phyloP scores from a whole-genome alignment of 1,139 yeast genomes.

The Suhomyces bribrorum region DNA sequence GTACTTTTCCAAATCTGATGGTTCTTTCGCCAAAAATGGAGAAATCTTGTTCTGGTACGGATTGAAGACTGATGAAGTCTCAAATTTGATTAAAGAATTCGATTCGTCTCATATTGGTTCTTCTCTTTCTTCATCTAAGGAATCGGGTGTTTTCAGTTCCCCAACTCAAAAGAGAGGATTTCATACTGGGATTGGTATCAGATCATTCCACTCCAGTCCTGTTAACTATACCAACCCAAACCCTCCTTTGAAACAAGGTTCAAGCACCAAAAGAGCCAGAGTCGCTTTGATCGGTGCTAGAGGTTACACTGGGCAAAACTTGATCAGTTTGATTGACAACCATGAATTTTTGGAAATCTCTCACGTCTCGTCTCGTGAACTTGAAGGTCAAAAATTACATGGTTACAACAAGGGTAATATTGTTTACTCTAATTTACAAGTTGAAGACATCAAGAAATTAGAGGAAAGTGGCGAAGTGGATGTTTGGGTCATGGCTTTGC shows the following conservation, averaged over 20 bases:
- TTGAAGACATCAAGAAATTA: constrained; percentile 78
- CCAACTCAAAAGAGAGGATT: constrained; percentile 44
- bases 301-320: constrained; percentile 94
- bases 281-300: constrained; percentile 98
- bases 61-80: constrained; percentile 62
- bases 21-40: constrained; percentile 88
- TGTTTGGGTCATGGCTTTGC: constrained; percentile 98
- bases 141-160: constrained; percentile 43
- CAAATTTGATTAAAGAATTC: constrained; percentile 66
- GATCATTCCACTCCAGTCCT: constrained; percentile 31
- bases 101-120: constrained; percentile 42
- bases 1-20: constrained; percentile 92
- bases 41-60: constrained; percentile 96
- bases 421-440: constrained; percentile 79
- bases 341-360: constrained; percentile 88
- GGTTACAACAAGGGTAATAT: constrained; percentile 85
- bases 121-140: constrained; percentile 41
- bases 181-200: constrained; percentile 28
- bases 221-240: constrained; percentile 52
- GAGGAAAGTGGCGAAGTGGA: constrained; percentile 82
- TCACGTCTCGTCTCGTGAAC: constrained; percentile 94
- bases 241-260: constrained; percentile 66
- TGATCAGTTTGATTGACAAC: constrained; percentile 78
- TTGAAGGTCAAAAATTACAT: constrained; percentile 79
- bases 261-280: constrained; percentile 60